Evolutionary conservation across 192 early-diverging fungal species (phyloP), one percentile per base, ranked within the genome.

Genomic region (Pilobolus umbonatus): DNA sequence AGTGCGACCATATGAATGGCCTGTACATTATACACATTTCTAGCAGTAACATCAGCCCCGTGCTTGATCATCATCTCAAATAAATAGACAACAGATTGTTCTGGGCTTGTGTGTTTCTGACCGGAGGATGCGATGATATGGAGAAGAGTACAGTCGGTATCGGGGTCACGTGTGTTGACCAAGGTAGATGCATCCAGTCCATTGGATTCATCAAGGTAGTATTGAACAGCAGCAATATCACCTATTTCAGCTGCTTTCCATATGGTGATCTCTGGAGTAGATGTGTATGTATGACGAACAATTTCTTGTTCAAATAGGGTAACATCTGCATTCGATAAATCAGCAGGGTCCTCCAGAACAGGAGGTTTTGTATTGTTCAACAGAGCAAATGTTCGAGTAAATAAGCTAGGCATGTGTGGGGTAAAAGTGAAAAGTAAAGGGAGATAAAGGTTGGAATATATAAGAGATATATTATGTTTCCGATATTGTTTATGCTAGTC

Each of bases 241-340:
- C 61, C 67, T 55, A 43, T 22, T 38, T 63, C 57, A 10, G 67
- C 67, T 25, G 67, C 67, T 32, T 63, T 47, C 61, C 61, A 69
- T 29, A 69, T 67, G 10, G 60, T 32, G 11, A 62, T 54, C 3
- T 44, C 29, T 6, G 44, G 28, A 3, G 5, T 42, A 12, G 2
- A 15, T 25, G 26, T 48, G 17, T 21, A 12, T 2, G 15, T 25
- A 14, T 47, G 21, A 15, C 11, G 1, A 15, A 12, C 14, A 8
- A 9, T 22, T 25, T 59, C 57, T 24, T 36, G 15, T n/a, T 42
- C 39, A n/a, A n/a, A n/a, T n/a, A n/a, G n/a, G n/a, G n/a, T n/a
- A 47, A 47, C 21, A 11, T 1, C 24, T 19, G 45, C 19, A 4
- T 25, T 25, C n/a, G 12, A 25, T 24, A 47, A 11, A 47, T 47